Evolutionary conservation across 106 monocot genomes (phyloP).

Genomic region (Xerophyta viscosa): DNA sequence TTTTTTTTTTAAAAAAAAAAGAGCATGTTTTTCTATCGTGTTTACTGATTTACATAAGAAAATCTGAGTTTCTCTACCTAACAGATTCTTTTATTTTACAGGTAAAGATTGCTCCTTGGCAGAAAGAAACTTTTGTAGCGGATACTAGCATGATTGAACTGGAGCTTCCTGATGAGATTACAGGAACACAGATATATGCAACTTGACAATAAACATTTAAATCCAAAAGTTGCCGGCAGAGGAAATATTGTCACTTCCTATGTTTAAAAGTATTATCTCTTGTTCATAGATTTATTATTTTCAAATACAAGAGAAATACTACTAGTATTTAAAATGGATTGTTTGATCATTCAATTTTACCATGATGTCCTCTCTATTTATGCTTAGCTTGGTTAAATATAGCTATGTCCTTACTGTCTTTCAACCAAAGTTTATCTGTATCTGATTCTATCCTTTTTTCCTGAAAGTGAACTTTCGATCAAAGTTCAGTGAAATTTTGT

Average conservation of each 20-base stretch:
- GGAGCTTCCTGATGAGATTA: conserved; percentile 14
- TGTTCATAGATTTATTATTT: neutral
- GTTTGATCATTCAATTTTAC: too few species aligned
- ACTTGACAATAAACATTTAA: conserved; percentile 60
- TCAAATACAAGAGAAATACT: neutral
- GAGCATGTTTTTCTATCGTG: conserved; percentile 36
- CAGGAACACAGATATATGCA: conserved; percentile 45
- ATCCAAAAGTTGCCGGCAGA: conserved; percentile 77
- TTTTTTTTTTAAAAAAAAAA: conserved; percentile 98
- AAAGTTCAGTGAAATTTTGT: too few species aligned
- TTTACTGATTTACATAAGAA: neutral
- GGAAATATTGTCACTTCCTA: conserved; percentile 91
- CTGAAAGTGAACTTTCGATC: too few species aligned
- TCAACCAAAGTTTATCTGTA: too few species aligned
- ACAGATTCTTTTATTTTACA: conserved; percentile 15
- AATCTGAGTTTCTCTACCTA: neutral
- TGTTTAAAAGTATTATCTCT: conserved; percentile 77
- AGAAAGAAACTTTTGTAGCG: conserved; percentile 29
- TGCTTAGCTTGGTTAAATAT: too few species aligned
- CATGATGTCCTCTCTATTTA: too few species aligned
- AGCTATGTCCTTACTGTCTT: too few species aligned
- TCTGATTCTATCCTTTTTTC: too few species aligned
- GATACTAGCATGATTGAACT: conserved; percentile 14
- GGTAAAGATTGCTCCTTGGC: conserved; percentile 83
- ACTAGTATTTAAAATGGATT: too few species aligned